Percentiles rank a stretch among this genome's conserved stretches.
These are phyloP conservation scores for Bocquillonia castaneifolia DNA, from an alignment of 441 rosid genomes.

Conservation along the genomic window DNA sequence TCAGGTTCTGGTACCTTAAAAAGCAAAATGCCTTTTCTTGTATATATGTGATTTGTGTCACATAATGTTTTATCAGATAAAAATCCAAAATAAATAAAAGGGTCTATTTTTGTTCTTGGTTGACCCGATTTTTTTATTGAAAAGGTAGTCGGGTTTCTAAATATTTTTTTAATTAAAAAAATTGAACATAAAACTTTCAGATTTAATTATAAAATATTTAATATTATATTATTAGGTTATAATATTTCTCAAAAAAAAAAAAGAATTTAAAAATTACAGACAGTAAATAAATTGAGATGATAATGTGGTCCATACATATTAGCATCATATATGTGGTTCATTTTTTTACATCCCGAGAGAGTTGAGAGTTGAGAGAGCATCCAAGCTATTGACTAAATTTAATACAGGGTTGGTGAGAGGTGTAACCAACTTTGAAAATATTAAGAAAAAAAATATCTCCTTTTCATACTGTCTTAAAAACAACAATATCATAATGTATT, in stretches of 20 bases:
- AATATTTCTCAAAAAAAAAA: no score
- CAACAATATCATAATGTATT: background rate
- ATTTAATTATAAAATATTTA: no score
- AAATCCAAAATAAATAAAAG: background rate
- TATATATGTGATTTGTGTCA: background rate
- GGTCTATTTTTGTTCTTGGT: background rate
- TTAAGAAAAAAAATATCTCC: background rate
- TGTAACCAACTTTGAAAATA: slow-evolving; percentile 5
- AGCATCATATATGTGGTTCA: slow-evolving; percentile 18
- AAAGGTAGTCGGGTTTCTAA: background rate
- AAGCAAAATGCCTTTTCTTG: background rate
- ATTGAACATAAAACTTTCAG: no score
- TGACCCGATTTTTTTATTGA: background rate
- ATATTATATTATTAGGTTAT: no score
- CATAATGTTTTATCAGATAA: background rate
- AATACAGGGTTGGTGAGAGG: slow-evolving; percentile 30
- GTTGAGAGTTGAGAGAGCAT: slow-evolving; percentile 9
- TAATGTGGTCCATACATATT: slow-evolving; percentile 29
- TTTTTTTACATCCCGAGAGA: background rate
- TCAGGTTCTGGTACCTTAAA: background rate
- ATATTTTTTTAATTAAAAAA: no score
- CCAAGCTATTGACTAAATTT: slow-evolving; percentile 22
- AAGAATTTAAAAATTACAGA: no score
- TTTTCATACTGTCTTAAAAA: slow-evolving; percentile 5
- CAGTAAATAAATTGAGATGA: slow-evolving; percentile 11